phyloP scores from a whole-genome alignment of 192 early-diverging fungal species.

The Radiomyces spectabilis region DNA sequence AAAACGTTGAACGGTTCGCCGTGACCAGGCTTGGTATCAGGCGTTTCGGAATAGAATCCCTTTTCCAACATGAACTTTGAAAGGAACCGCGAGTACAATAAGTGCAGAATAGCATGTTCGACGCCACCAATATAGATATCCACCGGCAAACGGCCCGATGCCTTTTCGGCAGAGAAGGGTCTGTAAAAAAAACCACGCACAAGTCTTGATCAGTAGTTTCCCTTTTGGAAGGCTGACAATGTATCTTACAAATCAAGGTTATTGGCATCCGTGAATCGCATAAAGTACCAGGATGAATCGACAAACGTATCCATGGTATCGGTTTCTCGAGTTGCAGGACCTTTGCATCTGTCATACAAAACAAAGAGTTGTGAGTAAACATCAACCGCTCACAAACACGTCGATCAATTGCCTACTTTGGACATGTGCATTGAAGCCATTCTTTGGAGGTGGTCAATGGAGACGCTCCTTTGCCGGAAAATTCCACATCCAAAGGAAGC shows the following conservation, averaged over 20 bases:
- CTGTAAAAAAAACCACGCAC: slow-evolving; percentile 7
- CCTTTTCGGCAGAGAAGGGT: slow-evolving; percentile 44
- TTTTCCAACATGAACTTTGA: slow-evolving; percentile 72
- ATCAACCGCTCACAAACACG: no score
- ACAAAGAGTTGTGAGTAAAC: neutral
- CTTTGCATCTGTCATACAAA: slow-evolving; percentile 47
- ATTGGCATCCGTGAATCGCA: slow-evolving; percentile 74
- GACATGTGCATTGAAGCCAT: slow-evolving; percentile 73
- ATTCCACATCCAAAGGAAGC: slow-evolving; percentile 52
- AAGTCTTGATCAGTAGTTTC: neutral
- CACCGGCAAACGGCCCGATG: slow-evolving; percentile 63
- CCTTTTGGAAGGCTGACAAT: neutral
- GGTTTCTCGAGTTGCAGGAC: slow-evolving; percentile 69
- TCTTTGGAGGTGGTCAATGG: slow-evolving; percentile 54
- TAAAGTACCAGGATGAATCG: slow-evolving; percentile 95
- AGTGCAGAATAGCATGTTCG: slow-evolving; percentile 91
- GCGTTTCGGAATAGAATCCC: slow-evolving; percentile 35
- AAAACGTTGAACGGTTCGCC: slow-evolving; percentile 86
- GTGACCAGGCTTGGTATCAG: slow-evolving; percentile 27
- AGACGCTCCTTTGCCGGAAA: slow-evolving; percentile 61
- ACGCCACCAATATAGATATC: slow-evolving; percentile 93
- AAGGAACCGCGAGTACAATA: slow-evolving; percentile 90
- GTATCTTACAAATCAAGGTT: slow-evolving; percentile 42
- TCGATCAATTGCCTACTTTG: slow-evolving; percentile 41
- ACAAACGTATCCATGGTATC: slow-evolving; percentile 99